phyloP scores from a whole-genome alignment of 1,284 basidiomycete species.

The Pseudozyma pruni region DNA sequence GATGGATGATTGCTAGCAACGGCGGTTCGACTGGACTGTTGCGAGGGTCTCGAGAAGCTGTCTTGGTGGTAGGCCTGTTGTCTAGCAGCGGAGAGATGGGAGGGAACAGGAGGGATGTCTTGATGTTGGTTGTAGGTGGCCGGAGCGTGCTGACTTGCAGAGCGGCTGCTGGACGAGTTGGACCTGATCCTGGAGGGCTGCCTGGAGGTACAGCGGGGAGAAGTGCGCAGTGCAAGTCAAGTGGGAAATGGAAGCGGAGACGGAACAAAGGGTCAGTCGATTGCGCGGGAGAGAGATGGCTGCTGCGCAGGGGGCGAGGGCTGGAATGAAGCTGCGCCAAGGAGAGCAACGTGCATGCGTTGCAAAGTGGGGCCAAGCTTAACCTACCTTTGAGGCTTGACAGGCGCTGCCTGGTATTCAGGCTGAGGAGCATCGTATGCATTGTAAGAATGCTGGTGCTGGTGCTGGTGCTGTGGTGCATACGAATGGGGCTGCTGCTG shows the following conservation, averaged over 20 bases:
- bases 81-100: conserved; percentile 25
- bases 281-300: neutral
- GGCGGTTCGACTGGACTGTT: conserved; percentile 8
- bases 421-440: conserved; percentile 21
- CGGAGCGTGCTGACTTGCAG: conserved; percentile 11
- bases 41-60: conserved; percentile 14
- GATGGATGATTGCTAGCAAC: conserved; percentile 20
- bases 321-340: conserved; percentile 6
- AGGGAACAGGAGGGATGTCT: conserved; percentile 30
- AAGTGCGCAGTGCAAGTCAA: too few relatives aligned
- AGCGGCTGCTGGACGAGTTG: conserved; percentile 28
- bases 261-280: conserved; percentile 5
- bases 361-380: neutral
- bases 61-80: conserved; percentile 16
- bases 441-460: conserved; percentile 12
- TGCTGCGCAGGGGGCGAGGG: too few relatives aligned
- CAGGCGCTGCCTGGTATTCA: conserved; percentile 29
- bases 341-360: neutral
- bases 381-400: conserved; percentile 39
- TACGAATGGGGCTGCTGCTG: too few relatives aligned
- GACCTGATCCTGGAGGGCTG: conserved; percentile 32
- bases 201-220: too few relatives aligned
- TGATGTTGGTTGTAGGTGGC: conserved; percentile 19
- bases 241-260: neutral
- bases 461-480: conserved; percentile 7